Evolutionary conservation across 805 yeast genomes (phyloP).

Genomic region (Lipomyces mesembrius): DNA sequence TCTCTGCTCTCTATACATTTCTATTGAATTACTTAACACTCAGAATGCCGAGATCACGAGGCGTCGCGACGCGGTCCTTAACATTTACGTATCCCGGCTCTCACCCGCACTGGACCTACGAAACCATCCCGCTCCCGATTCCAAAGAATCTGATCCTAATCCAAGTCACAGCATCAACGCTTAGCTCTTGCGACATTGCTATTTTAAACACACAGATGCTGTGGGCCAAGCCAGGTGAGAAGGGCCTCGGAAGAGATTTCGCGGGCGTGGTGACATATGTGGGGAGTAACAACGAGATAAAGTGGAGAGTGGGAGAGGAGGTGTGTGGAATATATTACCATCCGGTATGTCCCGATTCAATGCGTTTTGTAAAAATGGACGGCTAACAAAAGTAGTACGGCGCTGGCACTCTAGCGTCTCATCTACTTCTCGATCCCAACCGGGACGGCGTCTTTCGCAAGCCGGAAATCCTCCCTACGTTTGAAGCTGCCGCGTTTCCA

Average conservation of each 20-base stretch:
- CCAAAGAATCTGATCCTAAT: slow-evolving; percentile 57
- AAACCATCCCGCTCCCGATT: slow-evolving; percentile 53
- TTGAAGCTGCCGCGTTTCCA: slow-evolving; percentile 70
- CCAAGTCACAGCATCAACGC: slow-evolving; percentile 61
- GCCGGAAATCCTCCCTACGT: slow-evolving; percentile 54
- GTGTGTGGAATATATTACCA: slow-evolving; percentile 68
- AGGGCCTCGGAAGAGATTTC: slow-evolving; percentile 75
- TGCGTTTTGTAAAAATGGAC: background rate
- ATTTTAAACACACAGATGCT: slow-evolving; percentile 58
- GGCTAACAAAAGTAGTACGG: slow-evolving; percentile 44
- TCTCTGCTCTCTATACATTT: background rate
- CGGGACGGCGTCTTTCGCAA: slow-evolving; percentile 55
- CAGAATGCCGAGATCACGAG: slow-evolving; percentile 17
- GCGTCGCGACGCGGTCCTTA: slow-evolving; percentile 31
- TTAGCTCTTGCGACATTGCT: slow-evolving; percentile 69
- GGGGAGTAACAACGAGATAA: slow-evolving; percentile 52
- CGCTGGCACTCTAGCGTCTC: slow-evolving; percentile 63
- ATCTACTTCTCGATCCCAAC: slow-evolving; percentile 58
- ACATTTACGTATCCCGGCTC: slow-evolving; percentile 34
- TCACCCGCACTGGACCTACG: slow-evolving; percentile 33
- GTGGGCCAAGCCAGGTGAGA: slow-evolving; percentile 52
- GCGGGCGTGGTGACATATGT: slow-evolving; percentile 62
- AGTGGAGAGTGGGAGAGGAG: slow-evolving; percentile 60
- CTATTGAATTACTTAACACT: background rate
- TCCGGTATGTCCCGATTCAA: slow-evolving; percentile 33